Evolutionary conservation across 2,329 filamentous ascomycete species (phyloP), one percentile per base, ranked within the genome.

Genomic region (Aspergillus neoniger): DNA sequence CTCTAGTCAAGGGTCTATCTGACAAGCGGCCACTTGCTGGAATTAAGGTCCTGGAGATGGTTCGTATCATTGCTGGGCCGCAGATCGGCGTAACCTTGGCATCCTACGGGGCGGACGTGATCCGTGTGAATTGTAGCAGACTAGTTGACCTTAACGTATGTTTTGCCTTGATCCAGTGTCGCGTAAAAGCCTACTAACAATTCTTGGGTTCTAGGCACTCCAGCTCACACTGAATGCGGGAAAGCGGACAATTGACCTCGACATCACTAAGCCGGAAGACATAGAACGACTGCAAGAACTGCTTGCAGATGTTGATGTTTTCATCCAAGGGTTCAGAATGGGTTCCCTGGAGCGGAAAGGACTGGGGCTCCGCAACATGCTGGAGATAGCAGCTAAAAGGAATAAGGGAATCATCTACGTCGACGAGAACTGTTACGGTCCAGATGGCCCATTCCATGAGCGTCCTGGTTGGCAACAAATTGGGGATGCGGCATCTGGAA

Each of bases 391-490:
- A 9, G 73, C 66, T 5, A 67, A 72, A 21, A 72, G 80, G 5
- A 74, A 74, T 4, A 73, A 73, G 25, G 81, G 80, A 12, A 75
- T 82, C 21, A 74, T 83, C 5, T 81, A 80, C 58, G 76, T 80
- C 0, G 74, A 73, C 4, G 81, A 83, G 69, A 82, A 81, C 69
- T 82, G 80, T 70, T 83, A 82, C 66, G 80, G 80, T 1, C 76
- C 74, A 17, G 74, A 81, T 47, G 81, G 80, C 1, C 75, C 76
- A n/a, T 82, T 78, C 70, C 68, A 70, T 1, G 70, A 74, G 52
- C 72, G 81, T 0, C 77, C 79, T 1, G 81, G 81, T 5, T 83
- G 81, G 81, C 80, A 82, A 67, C 80, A 83, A 66, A 80, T 83
- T 58, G 78, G 77, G 25, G 78, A 81, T 73, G 78, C 62, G 3